Base-by-base conservation (phyloP, 305 asterid species). In the Lippia alba region DNA sequence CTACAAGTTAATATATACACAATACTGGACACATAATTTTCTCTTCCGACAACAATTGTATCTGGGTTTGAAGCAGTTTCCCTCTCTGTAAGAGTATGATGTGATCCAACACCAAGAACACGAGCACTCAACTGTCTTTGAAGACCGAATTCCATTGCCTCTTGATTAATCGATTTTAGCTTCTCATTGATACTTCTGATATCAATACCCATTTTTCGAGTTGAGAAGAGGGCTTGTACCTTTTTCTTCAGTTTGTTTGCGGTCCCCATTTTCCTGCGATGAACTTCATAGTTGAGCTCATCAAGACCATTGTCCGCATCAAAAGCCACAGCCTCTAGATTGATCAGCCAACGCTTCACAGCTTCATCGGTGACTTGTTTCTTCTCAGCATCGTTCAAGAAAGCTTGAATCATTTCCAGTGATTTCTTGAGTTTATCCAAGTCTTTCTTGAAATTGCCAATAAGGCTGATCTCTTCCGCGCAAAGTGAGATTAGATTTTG, bases 141-240 rank as follows among this genome's bases (percentile, higher is more conserved):
- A 49, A 81, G 69, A 17, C 80, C 77, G 18, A 2, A 34, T 3
- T 6, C 20, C 12, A 1, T 66, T 0, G 72, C 82, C 24, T 54
- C 19, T 0, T 61, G 16, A 39, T 74, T 32, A 18, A 61, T 67
- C 6, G 0, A 12, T 46, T 67, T 32, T 61, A 81, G 57, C n/a
- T 69, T 41, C 0, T 8, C 9, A 44, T 74, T 74, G 9, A 81
- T 51, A 6, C 39, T 67, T 53, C 49, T 74, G 0, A 81, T 56
- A 56, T 63, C 64, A 58, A 9, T 12, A 39, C 46, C 74, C 60
- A 80, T 69, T 55, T 12, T 67, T 33, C 17, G 41, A 6, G 18
- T 14, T 34, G 67, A 11, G 67, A 18, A 61, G 67, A 61, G 19
- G 12, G n/a, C 10, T 10, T 4, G 12, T 46, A 41, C 14, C 67